Evolutionary conservation across 257 asterid species (phyloP).

Genomic region (Hygrophila difformis): DNA sequence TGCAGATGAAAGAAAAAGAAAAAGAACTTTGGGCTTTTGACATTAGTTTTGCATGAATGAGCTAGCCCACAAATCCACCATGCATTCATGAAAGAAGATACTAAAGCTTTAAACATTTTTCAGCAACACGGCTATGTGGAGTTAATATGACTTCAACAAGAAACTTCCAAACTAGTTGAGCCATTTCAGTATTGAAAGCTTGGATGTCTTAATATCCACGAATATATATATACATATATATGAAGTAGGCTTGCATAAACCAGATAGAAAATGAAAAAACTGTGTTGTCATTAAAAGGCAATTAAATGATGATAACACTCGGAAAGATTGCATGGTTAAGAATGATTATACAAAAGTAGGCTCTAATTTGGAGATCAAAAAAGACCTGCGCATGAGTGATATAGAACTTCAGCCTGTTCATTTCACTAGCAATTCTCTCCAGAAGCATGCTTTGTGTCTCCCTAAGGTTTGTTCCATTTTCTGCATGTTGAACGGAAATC

Average conservation of each 20-base stretch:
- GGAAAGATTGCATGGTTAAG: neutral
- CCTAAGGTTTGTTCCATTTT: conserved; percentile 63
- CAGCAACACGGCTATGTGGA: neutral
- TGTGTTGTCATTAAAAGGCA: too few relatives aligned
- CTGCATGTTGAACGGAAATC: conserved; percentile 46
- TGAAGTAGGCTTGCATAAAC: neutral
- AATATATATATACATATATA: too few relatives aligned
- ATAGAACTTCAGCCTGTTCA: conserved; percentile 90
- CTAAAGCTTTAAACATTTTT: neutral
- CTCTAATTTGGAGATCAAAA: conserved; percentile 17
- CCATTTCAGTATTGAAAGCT: neutral
- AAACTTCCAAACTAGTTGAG: neutral
- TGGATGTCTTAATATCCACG: neutral
- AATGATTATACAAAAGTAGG: conserved; percentile 1
- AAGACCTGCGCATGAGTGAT: conserved; percentile 79
- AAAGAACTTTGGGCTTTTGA: neutral
- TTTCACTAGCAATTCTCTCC: conserved; percentile 96
- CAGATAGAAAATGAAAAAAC: conserved; percentile 1
- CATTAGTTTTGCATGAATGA: too few relatives aligned
- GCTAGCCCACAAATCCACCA: too few relatives aligned
- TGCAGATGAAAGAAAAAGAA: neutral
- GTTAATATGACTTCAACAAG: neutral
- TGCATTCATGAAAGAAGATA: neutral
- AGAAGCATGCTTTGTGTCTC: conserved; percentile 97
- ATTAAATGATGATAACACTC: neutral